Percentiles rank a stretch among this genome's conserved stretches.
phyloP scores from a whole-genome alignment of 331 rosid species.

The Cucumis variabilis region DNA sequence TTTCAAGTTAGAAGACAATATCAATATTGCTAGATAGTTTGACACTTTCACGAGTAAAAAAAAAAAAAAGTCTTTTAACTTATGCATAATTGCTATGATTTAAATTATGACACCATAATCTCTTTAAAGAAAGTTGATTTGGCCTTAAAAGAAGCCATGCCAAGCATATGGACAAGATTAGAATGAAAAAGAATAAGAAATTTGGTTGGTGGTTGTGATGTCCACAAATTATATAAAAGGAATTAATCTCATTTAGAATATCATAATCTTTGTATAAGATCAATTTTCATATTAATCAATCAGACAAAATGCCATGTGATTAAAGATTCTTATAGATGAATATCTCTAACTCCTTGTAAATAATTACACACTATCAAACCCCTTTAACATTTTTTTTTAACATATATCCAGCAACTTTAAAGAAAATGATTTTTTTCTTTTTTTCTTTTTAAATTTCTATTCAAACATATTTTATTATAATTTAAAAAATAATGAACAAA shows the following conservation, averaged over 20 bases:
- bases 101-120: background rate
- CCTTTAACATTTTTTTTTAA: background rate
- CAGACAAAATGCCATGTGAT: constrained; percentile 33
- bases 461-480: background rate
- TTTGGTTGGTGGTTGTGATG: constrained; percentile 36
- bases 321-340: constrained; percentile 17
- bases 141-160: background rate
- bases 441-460: background rate
- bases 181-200: constrained; percentile 7
- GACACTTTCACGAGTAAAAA: background rate
- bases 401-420: background rate
- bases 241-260: constrained; percentile 35
- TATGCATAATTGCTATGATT: background rate
- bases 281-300: background rate
- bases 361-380: background rate
- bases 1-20: background rate
- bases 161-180: background rate
- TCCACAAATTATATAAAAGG: constrained; percentile 26
- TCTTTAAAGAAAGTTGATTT: constrained; percentile 14
- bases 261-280: constrained; percentile 37
- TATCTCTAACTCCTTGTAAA: background rate
- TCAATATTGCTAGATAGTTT: background rate
- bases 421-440: background rate
- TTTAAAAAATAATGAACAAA: too few relatives aligned
- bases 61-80: background rate